Evolutionary conservation across 352 stramenopile genomes (phyloP), one percentile per base, ranked within the genome.

Genomic region (Blastocystis hominis): DNA sequence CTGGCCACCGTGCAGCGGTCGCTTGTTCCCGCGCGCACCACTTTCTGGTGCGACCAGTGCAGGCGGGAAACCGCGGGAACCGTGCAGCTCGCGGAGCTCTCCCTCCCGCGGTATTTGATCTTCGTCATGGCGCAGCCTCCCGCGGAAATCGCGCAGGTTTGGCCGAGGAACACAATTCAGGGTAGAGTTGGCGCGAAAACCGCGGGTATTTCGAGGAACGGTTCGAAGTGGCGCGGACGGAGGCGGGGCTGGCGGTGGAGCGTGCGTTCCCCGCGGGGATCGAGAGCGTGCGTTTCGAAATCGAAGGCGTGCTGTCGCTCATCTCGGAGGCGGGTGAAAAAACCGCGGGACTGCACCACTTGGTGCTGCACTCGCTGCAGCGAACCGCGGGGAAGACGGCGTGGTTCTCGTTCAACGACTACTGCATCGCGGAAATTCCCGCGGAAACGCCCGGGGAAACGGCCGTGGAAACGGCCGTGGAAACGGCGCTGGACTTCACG

Each of bases 361-460:
- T 84, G 24, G 46, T 84, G 34, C 55, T 84, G 34, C 72, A 84
- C 44, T n/a, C 72, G 7, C 30, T 61, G 5, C 72, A 84, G 3
- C 53, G 20, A 42, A 34, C 20, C 1, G 24, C 30, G 44, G n/a
- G n/a, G 10, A n/a, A 13, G 13, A 13, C 10, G 10, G 13, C n/a
- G 69, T 96, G 93, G 93, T 70, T 94, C 68, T 90, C 94, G 20
- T 91, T 93, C 86, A 96, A 96, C 90, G 92, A 94, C 40, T 94
- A 94, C 87, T 87, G 91, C 81, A 91, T 94, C 20, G 89, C 90
- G 34, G 88, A 89, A 56, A 91, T 90, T 40, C 77, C 90, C 42
- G 24, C 24, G 24, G 24, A 30, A n/a, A n/a, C n/a, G n/a, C n/a
- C n/a, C n/a, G n/a, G n/a, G n/a, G n/a, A n/a, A n/a, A n/a, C n/a